These are phyloP conservation scores for Lyophyllum atratum DNA, from an alignment of 768 basidiomycete species.

Conservation along the genomic window DNA sequence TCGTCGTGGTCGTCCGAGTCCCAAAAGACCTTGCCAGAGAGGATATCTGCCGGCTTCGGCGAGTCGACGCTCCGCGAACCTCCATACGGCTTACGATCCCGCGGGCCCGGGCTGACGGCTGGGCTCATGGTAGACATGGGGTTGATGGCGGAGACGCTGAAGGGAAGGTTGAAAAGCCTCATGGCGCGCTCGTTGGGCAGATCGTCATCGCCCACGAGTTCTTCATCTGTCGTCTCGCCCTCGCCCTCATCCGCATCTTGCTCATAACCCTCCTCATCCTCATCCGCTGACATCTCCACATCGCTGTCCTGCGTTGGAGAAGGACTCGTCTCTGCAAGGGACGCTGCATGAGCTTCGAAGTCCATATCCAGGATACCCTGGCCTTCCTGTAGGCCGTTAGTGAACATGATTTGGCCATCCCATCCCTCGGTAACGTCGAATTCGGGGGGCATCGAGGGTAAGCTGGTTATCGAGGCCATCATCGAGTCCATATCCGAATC, in stretches of 20 bases:
- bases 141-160: conserved; percentile 64
- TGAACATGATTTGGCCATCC: conserved; percentile 77
- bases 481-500: conserved; percentile 43
- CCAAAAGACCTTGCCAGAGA: conserved; percentile 62
- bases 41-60: conserved; percentile 69
- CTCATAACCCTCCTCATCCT: conserved; percentile 47
- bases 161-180: conserved; percentile 68
- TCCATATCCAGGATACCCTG: conserved; percentile 66
- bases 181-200: conserved; percentile 78
- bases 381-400: conserved; percentile 60
- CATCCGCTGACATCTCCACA: conserved; percentile 44
- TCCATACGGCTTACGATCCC: conserved; percentile 31
- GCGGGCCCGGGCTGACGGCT: conserved; percentile 44
- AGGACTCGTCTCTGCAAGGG: conserved; percentile 50
- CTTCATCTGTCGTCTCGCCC: conserved; percentile 83
- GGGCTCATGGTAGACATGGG: conserved; percentile 77
- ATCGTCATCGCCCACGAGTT: conserved; percentile 75
- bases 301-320: conserved; percentile 56
- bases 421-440: conserved; percentile 73
- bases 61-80: conserved; percentile 30
- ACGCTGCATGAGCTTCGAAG: conserved; percentile 64
- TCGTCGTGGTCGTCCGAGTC: conserved; percentile 46
- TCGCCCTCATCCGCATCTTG: conserved; percentile 55
- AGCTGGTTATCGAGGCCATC: conserved; percentile 28
- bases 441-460: conserved; percentile 37